Evolutionary conservation across 73 alveolate genomes (phyloP).

Genomic region (Loxodes magnus): DNA sequence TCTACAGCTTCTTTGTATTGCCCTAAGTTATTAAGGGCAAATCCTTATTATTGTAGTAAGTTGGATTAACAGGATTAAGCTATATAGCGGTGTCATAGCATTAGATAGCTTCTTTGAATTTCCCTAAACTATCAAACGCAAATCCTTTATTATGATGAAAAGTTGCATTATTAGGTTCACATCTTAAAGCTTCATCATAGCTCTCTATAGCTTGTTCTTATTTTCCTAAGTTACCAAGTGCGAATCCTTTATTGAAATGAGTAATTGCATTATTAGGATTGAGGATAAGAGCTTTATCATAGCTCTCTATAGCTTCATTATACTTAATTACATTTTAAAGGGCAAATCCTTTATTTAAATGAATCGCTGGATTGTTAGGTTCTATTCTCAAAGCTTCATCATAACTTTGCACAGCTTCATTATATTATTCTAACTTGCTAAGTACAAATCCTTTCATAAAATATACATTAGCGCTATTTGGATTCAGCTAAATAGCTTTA

Average conservation of each 20-base stretch:
- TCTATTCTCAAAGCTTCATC: not conserved
- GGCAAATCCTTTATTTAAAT: not conserved
- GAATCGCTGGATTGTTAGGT: not conserved
- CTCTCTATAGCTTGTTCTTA: not conserved
- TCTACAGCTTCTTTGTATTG: no score
- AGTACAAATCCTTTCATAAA: no score
- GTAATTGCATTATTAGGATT: not conserved
- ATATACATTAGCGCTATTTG: no score
- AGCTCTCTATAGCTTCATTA: not conserved
- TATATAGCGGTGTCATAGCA: no score
- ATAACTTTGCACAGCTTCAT: no score
- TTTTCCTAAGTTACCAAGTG: not conserved
- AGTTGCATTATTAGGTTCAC: not conserved
- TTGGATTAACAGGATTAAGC: no score
- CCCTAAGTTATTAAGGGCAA: no score
- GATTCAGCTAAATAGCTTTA: no score
- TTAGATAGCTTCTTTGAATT: no score
- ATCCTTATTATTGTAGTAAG: no score
- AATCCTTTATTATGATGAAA: no score
- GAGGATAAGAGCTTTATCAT: not conserved
- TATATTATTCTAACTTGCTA: not conserved
- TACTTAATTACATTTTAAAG: not conserved
- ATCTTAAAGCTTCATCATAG: not conserved
- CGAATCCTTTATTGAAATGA: not conserved
- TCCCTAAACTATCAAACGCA: no score